A percentile compares a stretch with the other conserved stretches of the same genome.
Conservation (phyloP, 2,329 filamentous ascomycete species). For the Fusarium subglutinans region DNA sequence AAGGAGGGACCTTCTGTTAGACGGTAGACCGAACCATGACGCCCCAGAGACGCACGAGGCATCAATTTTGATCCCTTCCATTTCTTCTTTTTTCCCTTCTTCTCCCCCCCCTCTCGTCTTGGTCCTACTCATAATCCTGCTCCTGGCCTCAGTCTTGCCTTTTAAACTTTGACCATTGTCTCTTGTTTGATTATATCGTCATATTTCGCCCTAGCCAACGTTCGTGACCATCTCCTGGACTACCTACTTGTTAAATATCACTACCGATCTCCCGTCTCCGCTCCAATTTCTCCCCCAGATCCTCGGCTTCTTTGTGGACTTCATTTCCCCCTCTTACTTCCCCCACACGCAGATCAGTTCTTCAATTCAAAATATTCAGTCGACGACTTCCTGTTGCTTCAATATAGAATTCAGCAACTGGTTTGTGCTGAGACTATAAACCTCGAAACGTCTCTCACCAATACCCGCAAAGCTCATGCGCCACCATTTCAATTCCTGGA, state of each 20-base stretch:
- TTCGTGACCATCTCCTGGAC: background rate
- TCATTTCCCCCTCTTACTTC: conserved; percentile 19
- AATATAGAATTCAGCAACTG: background rate
- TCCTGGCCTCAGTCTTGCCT: conserved; percentile 5
- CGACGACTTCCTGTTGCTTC: conserved; percentile 5
- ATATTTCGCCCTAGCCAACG: background rate
- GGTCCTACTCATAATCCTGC: background rate
- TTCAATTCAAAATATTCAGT: conserved; percentile 11
- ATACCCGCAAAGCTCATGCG: conserved; percentile 15
- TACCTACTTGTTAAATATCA: conserved; percentile 13
- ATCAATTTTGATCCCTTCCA: conserved; percentile 35
- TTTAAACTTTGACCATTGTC: background rate
- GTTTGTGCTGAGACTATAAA: background rate
- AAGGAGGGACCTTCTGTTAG: conserved; percentile 29
- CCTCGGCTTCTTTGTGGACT: conserved; percentile 24
- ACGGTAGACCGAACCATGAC: conserved; percentile 43
- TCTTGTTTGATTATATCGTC: conserved; percentile 13
- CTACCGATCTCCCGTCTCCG: conserved; percentile 19
- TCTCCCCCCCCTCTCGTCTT: background rate
- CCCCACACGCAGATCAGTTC: conserved; percentile 34
- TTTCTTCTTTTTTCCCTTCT: conserved; percentile 34
- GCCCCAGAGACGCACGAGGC: conserved; percentile 37
- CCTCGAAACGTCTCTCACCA: background rate
- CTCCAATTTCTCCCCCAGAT: conserved; percentile 27
- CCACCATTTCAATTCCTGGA: conserved; percentile 12